Percentiles rank a stretch among this genome's conserved stretches.
Evolutionary conservation across 108 stramenopile genomes (phyloP).

Genomic region (Stephanodiscus minutulus): DNA sequence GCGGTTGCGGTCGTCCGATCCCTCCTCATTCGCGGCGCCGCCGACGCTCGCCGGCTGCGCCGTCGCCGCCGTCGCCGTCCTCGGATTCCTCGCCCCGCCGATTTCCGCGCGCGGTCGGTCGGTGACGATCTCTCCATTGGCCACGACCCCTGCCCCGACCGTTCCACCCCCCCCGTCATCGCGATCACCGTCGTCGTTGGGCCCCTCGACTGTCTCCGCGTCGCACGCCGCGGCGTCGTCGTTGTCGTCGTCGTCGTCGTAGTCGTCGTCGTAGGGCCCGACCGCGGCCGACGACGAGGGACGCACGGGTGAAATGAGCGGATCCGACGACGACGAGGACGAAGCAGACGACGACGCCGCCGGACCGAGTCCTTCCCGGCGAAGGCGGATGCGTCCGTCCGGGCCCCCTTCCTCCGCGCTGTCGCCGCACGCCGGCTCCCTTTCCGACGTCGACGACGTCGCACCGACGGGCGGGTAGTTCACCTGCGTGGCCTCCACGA

Average conservation of each 20-base stretch:
- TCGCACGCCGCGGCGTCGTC: background rate
- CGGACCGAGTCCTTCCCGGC: background rate
- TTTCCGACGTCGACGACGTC: background rate
- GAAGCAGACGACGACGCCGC: background rate
- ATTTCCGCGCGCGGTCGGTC: no score
- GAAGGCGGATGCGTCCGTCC: background rate
- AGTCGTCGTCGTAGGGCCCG: no score
- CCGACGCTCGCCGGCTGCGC: no score
- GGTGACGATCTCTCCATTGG: no score
- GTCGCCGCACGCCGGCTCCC: background rate
- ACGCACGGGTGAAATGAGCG: background rate
- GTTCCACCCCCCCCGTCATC: no score
- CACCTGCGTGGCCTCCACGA: slow-evolving; percentile 1
- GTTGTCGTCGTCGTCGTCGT: background rate
- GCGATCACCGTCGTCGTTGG: no score
- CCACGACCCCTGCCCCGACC: no score
- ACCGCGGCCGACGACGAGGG: background rate
- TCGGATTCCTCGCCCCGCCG: no score
- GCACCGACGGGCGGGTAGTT: slow-evolving; percentile 2
- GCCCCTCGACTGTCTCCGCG: background rate
- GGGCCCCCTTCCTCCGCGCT: background rate
- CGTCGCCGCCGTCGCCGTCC: no score
- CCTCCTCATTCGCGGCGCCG: background rate
- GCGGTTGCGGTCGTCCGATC: background rate
- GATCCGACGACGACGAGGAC: background rate